phyloP scores from a whole-genome alignment of 2,329 filamentous ascomycete genomes.

The Paraconiothyrium sp. region DNA sequence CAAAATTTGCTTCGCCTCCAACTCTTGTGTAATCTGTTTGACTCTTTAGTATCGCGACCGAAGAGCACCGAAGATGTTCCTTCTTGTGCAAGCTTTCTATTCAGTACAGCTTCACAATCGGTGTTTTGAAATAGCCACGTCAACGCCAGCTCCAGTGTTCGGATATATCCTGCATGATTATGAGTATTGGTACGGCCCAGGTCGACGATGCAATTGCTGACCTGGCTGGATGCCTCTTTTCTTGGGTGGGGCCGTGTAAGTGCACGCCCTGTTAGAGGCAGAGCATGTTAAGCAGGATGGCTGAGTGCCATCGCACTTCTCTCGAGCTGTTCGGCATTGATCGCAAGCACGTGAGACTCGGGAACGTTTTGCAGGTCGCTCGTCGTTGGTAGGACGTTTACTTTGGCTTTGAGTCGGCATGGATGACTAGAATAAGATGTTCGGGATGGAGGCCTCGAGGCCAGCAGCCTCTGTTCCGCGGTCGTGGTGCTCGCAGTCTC shows the following conservation, averaged over 20 bases:
- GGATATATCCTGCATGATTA: constrained; percentile 69
- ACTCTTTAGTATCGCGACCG: constrained; percentile 62
- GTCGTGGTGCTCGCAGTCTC: neutral
- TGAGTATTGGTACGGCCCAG: neutral
- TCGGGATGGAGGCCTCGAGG: constrained; percentile 4
- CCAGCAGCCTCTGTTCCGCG: constrained; percentile 8
- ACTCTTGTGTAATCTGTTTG: constrained; percentile 66
- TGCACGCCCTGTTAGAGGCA: constrained; percentile 70
- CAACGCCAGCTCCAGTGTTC: constrained; percentile 74
- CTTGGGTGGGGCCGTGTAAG: constrained; percentile 77
- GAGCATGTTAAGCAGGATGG: constrained; percentile 74
- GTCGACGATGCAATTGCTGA: neutral
- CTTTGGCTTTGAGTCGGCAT: constrained; percentile 13
- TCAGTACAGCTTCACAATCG: constrained; percentile 67
- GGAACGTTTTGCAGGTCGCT: constrained; percentile 60
- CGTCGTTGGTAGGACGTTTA: constrained; percentile 15
- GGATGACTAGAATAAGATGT: neutral
- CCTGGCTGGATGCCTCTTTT: constrained; percentile 79
- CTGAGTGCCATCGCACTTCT: constrained; percentile 76
- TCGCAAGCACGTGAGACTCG: constrained; percentile 75
- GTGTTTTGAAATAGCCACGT: constrained; percentile 72
- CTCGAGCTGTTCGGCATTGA: constrained; percentile 71
- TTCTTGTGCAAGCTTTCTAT: constrained; percentile 61
- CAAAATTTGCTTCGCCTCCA: constrained; percentile 72
- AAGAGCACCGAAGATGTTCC: constrained; percentile 60